Base-by-base conservation (phyloP, 768 basidiomycete species). In the Boletus subparvulus region DNA sequence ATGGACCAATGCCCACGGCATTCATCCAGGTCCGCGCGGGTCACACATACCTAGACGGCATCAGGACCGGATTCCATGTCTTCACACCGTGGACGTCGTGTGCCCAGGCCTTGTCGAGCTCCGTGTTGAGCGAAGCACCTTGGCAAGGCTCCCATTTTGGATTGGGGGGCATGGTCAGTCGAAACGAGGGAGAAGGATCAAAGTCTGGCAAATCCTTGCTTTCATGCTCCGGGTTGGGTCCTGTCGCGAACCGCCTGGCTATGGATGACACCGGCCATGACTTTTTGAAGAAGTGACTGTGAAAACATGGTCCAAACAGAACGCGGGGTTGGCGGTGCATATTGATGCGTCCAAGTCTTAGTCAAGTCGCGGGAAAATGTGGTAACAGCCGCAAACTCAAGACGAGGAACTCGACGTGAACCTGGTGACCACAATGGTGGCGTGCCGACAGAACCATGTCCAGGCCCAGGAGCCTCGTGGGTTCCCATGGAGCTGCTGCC, bases 81-180 rank as follows among this genome's bases (percentile, higher is more conserved):
- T 72, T 77, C 63, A 75, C 73, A 52, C 71, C 72, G 50, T 70
- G 69, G 68, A 41, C 13, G 52, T 74, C 70, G 44, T 69, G 58
- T 56, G 64, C 60, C 75, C 74, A 72, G 50, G 62, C 60, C 60
- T 58, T 62, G 50, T 54, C 60, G 32, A 66, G 50, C 8, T 59
- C 61, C 30, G 61, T 54, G 17, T 55, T 44, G 17, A 52, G 48
- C 36, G 62, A 61, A 57, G 69, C 66, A 16, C 78, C 77, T 40
- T 78, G 72, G 36, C 79, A 79, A 32, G 75, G 64, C 24, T 70
- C 72, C 82, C 81, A 82, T 19, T 51, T 54, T 21, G 77, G 75
- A 63, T 74, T 74, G 1, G 79, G 78, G 13, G 77, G 56, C 28
- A 64, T 59, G 12, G 75, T 77, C 36, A 72, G 60, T 59, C 62